phyloP scores from a whole-genome alignment of 805 yeast genomes.

The Teunomyces panamensis region DNA sequence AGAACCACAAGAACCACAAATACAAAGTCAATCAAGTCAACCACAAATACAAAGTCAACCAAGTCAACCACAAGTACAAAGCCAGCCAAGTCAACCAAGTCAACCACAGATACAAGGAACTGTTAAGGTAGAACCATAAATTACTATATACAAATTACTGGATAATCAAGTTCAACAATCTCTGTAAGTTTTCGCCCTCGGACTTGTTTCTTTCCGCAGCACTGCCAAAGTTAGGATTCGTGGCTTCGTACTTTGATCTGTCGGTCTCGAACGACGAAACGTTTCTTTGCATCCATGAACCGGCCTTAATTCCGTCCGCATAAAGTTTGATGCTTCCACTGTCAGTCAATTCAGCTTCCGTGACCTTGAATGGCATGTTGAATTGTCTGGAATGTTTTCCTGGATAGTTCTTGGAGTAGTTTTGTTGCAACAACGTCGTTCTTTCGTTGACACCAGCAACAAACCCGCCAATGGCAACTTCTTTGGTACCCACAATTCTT shows the following conservation, averaged over 20 bases:
- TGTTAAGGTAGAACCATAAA: not conserved
- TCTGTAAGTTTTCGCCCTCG: constrained; percentile 23
- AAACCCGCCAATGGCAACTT: constrained; percentile 62
- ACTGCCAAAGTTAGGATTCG: constrained; percentile 30
- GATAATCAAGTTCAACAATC: constrained; percentile 24
- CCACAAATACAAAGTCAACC: not conserved
- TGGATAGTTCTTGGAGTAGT: constrained; percentile 32
- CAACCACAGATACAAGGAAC: not conserved
- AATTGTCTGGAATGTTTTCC: constrained; percentile 43
- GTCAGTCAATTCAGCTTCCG: constrained; percentile 32
- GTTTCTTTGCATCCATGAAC: constrained; percentile 37
- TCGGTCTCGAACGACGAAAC: constrained; percentile 17
- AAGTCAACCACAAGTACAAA: not conserved
- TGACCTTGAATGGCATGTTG: constrained; percentile 41
- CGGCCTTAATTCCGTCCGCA: constrained; percentile 41
- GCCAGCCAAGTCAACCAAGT: not conserved
- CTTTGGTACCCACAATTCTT: constrained; percentile 50
- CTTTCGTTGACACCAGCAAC: constrained; percentile 34
- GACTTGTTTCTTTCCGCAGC: constrained; percentile 35
- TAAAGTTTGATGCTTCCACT: constrained; percentile 39
- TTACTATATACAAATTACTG: constrained; percentile 6
- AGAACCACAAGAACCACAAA: not conserved
- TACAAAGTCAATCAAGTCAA: not conserved
- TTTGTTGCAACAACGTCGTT: constrained; percentile 32
- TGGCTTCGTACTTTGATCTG: constrained; percentile 25